phyloP scores from a whole-genome alignment of 2,329 filamentous ascomycete genomes.

The Paraconiothyrium sp. region DNA sequence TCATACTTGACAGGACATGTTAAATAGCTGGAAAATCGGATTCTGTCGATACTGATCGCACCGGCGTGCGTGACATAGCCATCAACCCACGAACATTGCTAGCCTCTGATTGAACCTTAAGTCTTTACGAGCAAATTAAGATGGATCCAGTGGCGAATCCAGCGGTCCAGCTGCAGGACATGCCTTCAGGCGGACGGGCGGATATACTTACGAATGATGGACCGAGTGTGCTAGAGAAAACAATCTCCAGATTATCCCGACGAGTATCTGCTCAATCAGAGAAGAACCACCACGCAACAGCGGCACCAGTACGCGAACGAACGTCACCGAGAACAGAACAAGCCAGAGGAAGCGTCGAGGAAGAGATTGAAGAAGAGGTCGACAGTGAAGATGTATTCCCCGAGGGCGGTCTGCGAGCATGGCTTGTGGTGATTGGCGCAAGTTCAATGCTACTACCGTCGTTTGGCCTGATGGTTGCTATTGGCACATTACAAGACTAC shows the following conservation, averaged over 20 bases:
- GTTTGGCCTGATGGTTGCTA: conserved; percentile 56
- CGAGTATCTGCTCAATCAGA: conserved; percentile 16
- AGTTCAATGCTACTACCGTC: conserved; percentile 45
- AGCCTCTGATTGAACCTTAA: not conserved
- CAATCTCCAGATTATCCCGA: conserved; percentile 18
- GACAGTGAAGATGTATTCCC: conserved; percentile 46
- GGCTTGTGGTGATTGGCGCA: conserved; percentile 52
- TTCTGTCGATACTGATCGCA: not conserved
- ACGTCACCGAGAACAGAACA: conserved; percentile 3
- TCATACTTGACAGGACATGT: not conserved
- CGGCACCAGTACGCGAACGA: conserved; percentile 21
- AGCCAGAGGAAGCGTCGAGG: conserved; percentile 11
- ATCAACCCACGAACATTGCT: not conserved
- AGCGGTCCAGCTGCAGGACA: conserved; percentile 34
- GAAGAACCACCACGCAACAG: conserved; percentile 22
- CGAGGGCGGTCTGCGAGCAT: conserved; percentile 52
- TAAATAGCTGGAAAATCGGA: conserved; percentile 5
- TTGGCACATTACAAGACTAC: conserved; percentile 83
- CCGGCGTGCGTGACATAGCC: not conserved
- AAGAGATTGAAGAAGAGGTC: conserved; percentile 21
- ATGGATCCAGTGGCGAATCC: conserved; percentile 45
- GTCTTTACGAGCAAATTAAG: not conserved
- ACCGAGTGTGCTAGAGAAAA: conserved; percentile 28
- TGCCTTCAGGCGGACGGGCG: conserved; percentile 19
- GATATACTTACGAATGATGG: conserved; percentile 19